These are phyloP conservation scores for Malus sieversii DNA, from an alignment of 306 rosid species.

Conservation along the genomic window DNA sequence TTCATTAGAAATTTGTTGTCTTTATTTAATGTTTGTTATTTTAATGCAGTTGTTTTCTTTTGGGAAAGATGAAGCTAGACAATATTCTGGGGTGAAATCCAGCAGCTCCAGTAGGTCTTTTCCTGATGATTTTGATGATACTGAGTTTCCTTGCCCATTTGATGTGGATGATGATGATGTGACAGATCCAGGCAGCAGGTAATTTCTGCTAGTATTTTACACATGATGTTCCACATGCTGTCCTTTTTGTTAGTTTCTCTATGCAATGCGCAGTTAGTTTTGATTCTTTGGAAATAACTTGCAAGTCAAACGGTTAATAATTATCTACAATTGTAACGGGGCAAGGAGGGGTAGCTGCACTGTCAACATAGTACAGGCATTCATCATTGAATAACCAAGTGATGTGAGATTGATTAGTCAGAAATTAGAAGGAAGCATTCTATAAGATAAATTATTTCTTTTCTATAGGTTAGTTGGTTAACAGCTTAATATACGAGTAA, in stretches of 20 bases:
- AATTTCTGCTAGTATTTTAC: slow-evolving; percentile 14
- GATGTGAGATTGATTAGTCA: neutral
- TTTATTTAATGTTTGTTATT: slow-evolving; percentile 16
- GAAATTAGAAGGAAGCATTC: neutral
- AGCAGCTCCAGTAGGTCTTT: slow-evolving; percentile 70
- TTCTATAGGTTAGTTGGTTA: neutral
- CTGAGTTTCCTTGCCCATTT: slow-evolving; percentile 68
- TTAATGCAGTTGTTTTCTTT: slow-evolving; percentile 41
- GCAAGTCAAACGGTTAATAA: neutral
- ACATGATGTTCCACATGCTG: slow-evolving; percentile 3
- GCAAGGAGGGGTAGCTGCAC: neutral
- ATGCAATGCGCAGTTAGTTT: neutral
- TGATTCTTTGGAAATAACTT: neutral
- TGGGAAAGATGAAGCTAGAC: slow-evolving; percentile 53
- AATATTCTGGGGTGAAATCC: slow-evolving; percentile 42
- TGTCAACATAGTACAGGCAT: neutral
- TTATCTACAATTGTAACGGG: neutral
- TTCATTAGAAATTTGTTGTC: neutral
- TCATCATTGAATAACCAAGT: neutral
- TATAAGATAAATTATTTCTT: neutral
- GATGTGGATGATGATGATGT: slow-evolving; percentile 64
- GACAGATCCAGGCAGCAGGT: slow-evolving; percentile 81
- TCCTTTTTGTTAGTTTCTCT: neutral
- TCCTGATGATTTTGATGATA: slow-evolving; percentile 58
- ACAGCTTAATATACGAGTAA: neutral